Percentiles rank a stretch among this genome's conserved stretches.
Evolutionary conservation across 306 rosid genomes (phyloP).

Genomic region (Fragaria iinumae): DNA sequence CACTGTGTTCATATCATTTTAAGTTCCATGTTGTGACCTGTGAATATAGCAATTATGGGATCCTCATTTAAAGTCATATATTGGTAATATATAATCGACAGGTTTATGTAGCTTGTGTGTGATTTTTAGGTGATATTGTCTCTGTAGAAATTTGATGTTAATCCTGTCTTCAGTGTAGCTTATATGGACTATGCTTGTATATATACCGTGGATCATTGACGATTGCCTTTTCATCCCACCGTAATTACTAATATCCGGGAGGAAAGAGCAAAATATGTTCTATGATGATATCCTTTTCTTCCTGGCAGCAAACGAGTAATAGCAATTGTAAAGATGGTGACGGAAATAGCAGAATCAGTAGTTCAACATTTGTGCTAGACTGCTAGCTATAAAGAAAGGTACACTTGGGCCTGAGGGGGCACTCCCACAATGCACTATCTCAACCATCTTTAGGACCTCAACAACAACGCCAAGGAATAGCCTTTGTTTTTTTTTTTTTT

Average conservation of each 20-base stretch:
- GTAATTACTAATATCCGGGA: not conserved
- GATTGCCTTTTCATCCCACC: not conserved
- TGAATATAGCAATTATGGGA: conserved; percentile 36
- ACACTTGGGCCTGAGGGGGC: not conserved
- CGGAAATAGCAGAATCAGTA: not conserved
- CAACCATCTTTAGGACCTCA: not conserved
- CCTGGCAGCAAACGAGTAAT: not conserved
- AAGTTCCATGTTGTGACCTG: conserved; percentile 41
- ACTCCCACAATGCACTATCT: not conserved
- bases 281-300: not conserved
- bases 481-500: too few species aligned
- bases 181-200: not conserved
- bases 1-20: conserved; percentile 25
- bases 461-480: not conserved
- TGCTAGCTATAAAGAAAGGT: not conserved
- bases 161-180: not conserved
- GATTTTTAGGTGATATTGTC: not conserved
- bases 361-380: not conserved
- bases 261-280: not conserved
- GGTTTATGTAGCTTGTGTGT: conserved; percentile 27
- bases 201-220: conserved; percentile 1
- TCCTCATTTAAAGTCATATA: conserved; percentile 9
- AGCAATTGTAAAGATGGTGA: not conserved
- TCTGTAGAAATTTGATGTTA: not conserved
- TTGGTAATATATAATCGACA: not conserved